These are phyloP conservation scores for Yamadazyma scolyti DNA, from an alignment of 805 yeast species.

Conservation along the genomic window DNA sequence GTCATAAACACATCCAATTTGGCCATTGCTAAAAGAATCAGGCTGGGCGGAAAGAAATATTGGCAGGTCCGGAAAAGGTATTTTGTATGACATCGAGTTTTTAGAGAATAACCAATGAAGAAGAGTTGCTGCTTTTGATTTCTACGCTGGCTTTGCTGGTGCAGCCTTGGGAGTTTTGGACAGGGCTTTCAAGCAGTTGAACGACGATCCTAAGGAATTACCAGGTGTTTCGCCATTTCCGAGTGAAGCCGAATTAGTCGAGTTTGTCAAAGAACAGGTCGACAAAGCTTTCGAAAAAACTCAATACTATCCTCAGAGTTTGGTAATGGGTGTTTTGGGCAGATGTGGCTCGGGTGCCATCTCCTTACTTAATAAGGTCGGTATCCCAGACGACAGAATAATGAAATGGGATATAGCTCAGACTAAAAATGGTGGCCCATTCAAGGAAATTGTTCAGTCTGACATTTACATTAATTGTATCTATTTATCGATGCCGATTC, in stretches of 20 bases:
- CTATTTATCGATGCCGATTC: conserved; percentile 86
- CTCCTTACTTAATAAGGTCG: conserved; percentile 73
- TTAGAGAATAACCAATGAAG: conserved; percentile 90
- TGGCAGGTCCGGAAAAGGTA: conserved; percentile 81
- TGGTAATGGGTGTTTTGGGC: conserved; percentile 95
- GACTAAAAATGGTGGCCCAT: conserved; percentile 96
- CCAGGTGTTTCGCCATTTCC: conserved; percentile 80
- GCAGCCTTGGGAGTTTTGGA: conserved; percentile 93
- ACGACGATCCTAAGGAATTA: conserved; percentile 61
- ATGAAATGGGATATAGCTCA: conserved; percentile 95
- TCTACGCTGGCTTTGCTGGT: conserved; percentile 99
- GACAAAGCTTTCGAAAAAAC: conserved; percentile 51
- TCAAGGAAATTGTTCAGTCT: conserved; percentile 79
- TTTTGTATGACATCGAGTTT: conserved; percentile 89
- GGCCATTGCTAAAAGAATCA: conserved; percentile 98
- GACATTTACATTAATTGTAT: conserved; percentile 95
- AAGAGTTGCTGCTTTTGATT: conserved; percentile 98
- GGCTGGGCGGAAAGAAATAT: conserved; percentile 92
- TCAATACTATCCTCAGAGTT: conserved; percentile 67
- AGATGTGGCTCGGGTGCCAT: conserved; percentile 98
- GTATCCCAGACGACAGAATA: conserved; percentile 80
- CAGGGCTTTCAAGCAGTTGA: conserved; percentile 88
- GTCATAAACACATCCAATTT: conserved; percentile 95
- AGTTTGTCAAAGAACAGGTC: conserved; percentile 61
- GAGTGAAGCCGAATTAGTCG: conserved; percentile 63